phyloP scores from a whole-genome alignment of 495 filamentous ascomycete genomes.

The Penicillium coprophilum region DNA sequence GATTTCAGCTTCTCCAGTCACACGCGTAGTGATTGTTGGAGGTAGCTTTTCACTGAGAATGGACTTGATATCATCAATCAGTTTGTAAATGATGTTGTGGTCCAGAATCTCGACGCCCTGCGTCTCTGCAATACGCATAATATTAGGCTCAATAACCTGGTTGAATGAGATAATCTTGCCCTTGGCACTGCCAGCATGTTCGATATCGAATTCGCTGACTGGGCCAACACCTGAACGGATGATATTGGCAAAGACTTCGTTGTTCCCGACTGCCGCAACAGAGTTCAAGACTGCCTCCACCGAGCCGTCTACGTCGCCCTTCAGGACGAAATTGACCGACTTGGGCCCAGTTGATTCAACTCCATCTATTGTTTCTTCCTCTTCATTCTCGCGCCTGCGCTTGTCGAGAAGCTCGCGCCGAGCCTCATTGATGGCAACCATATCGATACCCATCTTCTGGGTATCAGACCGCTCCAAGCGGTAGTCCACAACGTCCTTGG shows the following conservation, averaged over 20 bases:
- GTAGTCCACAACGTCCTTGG: conserved; percentile 77
- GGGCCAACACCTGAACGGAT: conserved; percentile 76
- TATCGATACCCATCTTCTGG: conserved; percentile 61
- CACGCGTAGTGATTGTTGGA: conserved; percentile 60
- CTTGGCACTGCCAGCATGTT: conserved; percentile 74
- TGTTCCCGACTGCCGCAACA: conserved; percentile 73
- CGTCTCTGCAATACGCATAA: conserved; percentile 65
- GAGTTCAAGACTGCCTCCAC: conserved; percentile 83
- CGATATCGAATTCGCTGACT: conserved; percentile 82
- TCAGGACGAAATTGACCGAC: conserved; percentile 79
- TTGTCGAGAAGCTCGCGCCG: conserved; percentile 62
- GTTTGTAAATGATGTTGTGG: conserved; percentile 88
- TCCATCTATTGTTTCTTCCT: conserved; percentile 21
- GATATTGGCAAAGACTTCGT: conserved; percentile 75
- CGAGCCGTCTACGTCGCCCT: conserved; percentile 89
- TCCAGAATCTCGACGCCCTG: conserved; percentile 74
- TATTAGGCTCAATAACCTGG: conserved; percentile 63
- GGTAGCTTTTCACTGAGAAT: conserved; percentile 66
- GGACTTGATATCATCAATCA: conserved; percentile 77
- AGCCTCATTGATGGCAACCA: conserved; percentile 71
- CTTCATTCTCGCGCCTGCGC: conserved; percentile 50
- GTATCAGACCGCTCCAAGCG: conserved; percentile 65
- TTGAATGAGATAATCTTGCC: conserved; percentile 84
- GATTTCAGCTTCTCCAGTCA: conserved; percentile 87
- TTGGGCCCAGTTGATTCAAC: conserved; percentile 53